These are phyloP conservation scores for Myochromella boudieri DNA, from an alignment of 768 basidiomycete genomes.

Conservation along the genomic window DNA sequence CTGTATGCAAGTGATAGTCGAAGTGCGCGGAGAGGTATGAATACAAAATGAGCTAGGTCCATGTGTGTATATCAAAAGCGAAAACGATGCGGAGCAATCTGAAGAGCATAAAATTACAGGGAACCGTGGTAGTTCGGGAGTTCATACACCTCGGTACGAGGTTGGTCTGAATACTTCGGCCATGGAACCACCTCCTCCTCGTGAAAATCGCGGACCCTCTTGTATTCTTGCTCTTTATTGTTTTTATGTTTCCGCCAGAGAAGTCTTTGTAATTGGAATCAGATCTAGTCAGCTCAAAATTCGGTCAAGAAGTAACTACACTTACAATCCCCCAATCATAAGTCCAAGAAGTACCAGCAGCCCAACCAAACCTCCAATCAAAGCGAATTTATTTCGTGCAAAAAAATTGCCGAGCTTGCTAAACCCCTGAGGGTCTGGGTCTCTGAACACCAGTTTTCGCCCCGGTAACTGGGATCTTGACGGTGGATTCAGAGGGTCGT, in stretches of 20 bases:
- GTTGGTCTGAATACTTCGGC: constrained; percentile 14
- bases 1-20: no score
- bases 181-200: constrained; percentile 13
- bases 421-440: constrained; percentile 58
- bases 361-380: constrained; percentile 50
- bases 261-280: constrained; percentile 14
- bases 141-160: constrained; percentile 11
- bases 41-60: no score
- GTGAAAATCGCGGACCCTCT: constrained; percentile 17
- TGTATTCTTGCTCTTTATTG: constrained; percentile 11
- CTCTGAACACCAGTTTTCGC: constrained; percentile 43
- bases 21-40: no score
- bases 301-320: no score
- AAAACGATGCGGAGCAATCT: no score
- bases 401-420: constrained; percentile 43
- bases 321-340: constrained; percentile 39
- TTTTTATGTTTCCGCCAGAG: constrained; percentile 28
- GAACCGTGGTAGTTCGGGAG: constrained; percentile 14
- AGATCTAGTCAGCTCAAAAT: constrained; percentile 1
- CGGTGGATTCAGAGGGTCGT: constrained; percentile 44
- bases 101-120: no score
- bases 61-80: no score
- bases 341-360: constrained; percentile 37
- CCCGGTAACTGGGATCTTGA: constrained; percentile 42
- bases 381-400: constrained; percentile 38